Percentiles rank a stretch among this genome's conserved stretches.
phyloP scores from a whole-genome alignment of 2,329 filamentous ascomycete species.

The Biscogniauxia mediterranea region DNA sequence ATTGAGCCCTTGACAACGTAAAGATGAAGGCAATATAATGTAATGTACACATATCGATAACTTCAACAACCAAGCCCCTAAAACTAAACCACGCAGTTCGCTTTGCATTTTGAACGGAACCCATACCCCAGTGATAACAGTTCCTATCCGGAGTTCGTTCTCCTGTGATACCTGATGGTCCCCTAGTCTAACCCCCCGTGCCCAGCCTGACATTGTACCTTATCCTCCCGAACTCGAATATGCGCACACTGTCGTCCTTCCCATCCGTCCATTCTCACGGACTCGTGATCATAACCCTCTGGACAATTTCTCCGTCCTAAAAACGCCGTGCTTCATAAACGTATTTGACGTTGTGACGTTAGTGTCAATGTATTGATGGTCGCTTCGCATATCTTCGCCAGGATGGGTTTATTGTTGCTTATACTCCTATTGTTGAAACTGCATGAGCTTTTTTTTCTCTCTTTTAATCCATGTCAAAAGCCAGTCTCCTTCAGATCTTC shows the following conservation, averaged over 20 bases:
- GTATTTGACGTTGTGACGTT: conserved; percentile 15
- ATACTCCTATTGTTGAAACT: conserved; percentile 1
- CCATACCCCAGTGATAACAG: not conserved
- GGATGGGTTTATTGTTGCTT: not conserved
- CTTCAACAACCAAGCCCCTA: not conserved
- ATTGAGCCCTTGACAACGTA: not conserved
- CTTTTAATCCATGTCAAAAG: not conserved
- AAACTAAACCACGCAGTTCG: not conserved
- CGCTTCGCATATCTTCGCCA: not conserved
- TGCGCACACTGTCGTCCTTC: not conserved
- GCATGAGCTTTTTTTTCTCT: not conserved
- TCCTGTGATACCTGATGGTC: not conserved
- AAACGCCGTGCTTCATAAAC: conserved; percentile 25
- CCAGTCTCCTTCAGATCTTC: conserved; percentile 28
- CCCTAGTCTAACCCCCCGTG: not conserved
- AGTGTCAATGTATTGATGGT: conserved; percentile 11
- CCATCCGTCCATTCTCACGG: conserved; percentile 3
- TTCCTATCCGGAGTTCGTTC: not conserved
- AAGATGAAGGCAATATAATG: not conserved
- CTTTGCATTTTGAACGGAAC: not conserved
- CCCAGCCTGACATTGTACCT: not conserved
- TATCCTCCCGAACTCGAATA: not conserved
- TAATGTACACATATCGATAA: not conserved
- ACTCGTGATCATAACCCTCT: conserved; percentile 2
- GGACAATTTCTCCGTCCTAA: conserved; percentile 12